A percentile compares a stretch with the other conserved stretches of the same genome.
Evolutionary conservation across 306 rosid genomes (phyloP).

Genomic region (Quercus wislizeni): DNA sequence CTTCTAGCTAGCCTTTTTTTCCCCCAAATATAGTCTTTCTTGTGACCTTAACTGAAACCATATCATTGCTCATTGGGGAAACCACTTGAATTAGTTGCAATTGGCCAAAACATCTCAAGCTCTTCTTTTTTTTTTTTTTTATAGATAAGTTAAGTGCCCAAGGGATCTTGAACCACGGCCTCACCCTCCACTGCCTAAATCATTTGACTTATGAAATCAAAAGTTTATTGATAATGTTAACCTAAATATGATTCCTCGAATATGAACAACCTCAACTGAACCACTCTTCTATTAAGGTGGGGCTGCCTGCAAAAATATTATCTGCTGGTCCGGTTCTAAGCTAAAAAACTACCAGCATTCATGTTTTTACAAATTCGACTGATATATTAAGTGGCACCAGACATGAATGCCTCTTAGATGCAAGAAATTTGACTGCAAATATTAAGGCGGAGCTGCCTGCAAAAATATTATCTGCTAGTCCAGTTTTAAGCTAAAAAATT

Average conservation of each 20-base stretch:
- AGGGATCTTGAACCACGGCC: too few relatives aligned
- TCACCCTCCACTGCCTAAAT: too few relatives aligned
- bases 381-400: neutral
- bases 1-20: neutral
- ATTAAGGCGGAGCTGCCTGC: neutral
- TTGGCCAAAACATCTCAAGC: too few relatives aligned
- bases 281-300: neutral
- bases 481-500: neutral
- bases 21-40: neutral
- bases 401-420: slow-evolving; percentile 1
- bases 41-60: too few relatives aligned
- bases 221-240: neutral
- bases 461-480: neutral
- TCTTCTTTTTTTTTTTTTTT: too few relatives aligned
- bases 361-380: neutral
- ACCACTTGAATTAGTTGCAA: too few relatives aligned
- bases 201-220: too few relatives aligned
- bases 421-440: neutral
- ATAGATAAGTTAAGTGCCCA: too few relatives aligned
- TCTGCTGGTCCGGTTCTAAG: neutral
- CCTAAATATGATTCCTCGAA: neutral
- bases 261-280: neutral
- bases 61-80: too few relatives aligned
- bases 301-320: neutral
- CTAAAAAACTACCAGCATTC: neutral